These are phyloP conservation scores for Agaricales sp. DNA, from an alignment of 1,284 basidiomycete genomes.

Conservation along the genomic window DNA sequence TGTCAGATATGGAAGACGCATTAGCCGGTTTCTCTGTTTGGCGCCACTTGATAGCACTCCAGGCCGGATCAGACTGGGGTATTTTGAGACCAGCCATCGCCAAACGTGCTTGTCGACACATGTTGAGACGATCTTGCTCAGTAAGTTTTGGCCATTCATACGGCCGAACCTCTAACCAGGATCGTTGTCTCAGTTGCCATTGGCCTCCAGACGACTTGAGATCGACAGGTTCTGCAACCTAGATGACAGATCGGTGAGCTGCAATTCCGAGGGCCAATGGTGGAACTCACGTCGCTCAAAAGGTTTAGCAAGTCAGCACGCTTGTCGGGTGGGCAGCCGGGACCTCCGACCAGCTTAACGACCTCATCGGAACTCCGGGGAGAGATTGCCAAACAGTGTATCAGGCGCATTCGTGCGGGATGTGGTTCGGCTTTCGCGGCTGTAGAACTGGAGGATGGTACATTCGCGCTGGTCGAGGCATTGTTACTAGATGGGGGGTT, in stretches of 20 bases:
- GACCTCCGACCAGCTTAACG: conserved; percentile 29
- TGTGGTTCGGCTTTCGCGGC: conserved; percentile 14
- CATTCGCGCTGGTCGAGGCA: too few relatives aligned
- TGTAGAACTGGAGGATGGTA: neutral
- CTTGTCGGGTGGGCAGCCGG: conserved; percentile 20
- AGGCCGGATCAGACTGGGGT: conserved; percentile 43
- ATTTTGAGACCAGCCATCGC: conserved; percentile 38
- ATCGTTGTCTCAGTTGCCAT: conserved; percentile 42
- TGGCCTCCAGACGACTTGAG: conserved; percentile 23
- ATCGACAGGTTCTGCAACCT: conserved; percentile 42
- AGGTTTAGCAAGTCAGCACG: conserved; percentile 32
- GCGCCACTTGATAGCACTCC: conserved; percentile 34
- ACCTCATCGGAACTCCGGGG: conserved; percentile 35
- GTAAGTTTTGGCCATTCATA: conserved; percentile 43
- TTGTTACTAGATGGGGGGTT: too few relatives aligned
- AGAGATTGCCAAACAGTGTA: conserved; percentile 43
- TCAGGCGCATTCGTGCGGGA: conserved; percentile 32
- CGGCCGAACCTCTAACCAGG: conserved; percentile 61
- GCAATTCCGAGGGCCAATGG: conserved; percentile 3
- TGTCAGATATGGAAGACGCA: conserved; percentile 9
- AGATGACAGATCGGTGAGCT: too few relatives aligned
- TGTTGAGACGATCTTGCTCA: conserved; percentile 29
- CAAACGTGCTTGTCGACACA: conserved; percentile 39
- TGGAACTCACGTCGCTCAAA: conserved; percentile 34
- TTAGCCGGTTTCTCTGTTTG: too few relatives aligned